These are phyloP conservation scores for Fomitopsis schrenkii DNA, from an alignment of 1,284 basidiomycete species.

Conservation along the genomic window DNA sequence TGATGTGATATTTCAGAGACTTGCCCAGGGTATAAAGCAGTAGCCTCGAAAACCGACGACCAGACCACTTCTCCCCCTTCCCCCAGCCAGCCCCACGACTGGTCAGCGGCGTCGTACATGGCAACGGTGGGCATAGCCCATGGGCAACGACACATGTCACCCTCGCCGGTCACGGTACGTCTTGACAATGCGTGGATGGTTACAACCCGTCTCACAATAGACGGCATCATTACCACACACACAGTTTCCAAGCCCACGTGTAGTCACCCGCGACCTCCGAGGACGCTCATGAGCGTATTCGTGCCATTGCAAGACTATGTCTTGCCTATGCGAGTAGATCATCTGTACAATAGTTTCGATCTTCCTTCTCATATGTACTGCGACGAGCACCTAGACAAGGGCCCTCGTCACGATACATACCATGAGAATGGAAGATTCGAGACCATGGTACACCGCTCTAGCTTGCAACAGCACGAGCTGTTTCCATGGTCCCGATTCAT, in stretches of 20 bases:
- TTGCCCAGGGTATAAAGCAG: not conserved
- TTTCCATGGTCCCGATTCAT: not conserved
- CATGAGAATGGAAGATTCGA: conserved; percentile 28
- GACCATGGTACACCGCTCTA: conserved; percentile 15
- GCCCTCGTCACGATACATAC: conserved; percentile 21
- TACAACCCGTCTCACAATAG: too few species aligned
- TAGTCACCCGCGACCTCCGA: too few species aligned
- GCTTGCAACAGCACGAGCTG: not conserved
- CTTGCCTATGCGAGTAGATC: not conserved
- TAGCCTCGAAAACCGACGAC: not conserved
- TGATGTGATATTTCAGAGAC: not conserved
- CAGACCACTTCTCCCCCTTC: not conserved
- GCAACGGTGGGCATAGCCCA: too few species aligned
- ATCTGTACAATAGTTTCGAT: conserved; percentile 12
- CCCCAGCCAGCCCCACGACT: too few species aligned
- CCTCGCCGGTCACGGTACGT: too few species aligned
- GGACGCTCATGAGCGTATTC: not conserved
- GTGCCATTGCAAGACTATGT: not conserved
- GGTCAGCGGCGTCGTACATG: too few species aligned
- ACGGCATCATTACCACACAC: too few species aligned
- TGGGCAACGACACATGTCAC: too few species aligned
- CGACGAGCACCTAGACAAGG: conserved; percentile 18
- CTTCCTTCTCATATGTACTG: conserved; percentile 24
- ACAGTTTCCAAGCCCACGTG: too few species aligned
- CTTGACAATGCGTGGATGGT: too few species aligned